Conservation (phyloP, 2,329 filamentous ascomycete species). For the Cytospora piceicola region DNA sequence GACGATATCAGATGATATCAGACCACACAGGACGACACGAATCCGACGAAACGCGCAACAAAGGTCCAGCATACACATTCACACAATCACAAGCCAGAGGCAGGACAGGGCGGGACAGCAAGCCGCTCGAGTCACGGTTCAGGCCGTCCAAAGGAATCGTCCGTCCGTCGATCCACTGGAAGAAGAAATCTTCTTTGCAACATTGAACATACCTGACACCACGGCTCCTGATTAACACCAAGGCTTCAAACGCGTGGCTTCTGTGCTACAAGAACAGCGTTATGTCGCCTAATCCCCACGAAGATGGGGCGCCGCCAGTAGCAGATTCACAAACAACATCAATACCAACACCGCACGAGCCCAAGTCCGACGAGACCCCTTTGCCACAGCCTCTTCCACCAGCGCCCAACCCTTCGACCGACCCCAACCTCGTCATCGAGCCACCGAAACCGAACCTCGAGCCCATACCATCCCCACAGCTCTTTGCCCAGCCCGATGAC, state of each 20-base stretch:
- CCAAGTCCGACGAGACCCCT: slow-evolving; percentile 31
- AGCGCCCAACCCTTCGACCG: slow-evolving; percentile 43
- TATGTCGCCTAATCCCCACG: slow-evolving; percentile 30
- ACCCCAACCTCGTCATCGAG: slow-evolving; percentile 40
- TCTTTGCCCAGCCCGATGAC: slow-evolving; percentile 56
- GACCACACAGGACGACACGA: slow-evolving; percentile 5
- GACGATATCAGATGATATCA: neutral
- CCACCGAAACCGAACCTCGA: slow-evolving; percentile 33
- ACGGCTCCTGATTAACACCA: neutral
- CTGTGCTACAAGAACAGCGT: neutral
- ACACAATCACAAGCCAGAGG: neutral
- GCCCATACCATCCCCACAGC: slow-evolving; percentile 36
- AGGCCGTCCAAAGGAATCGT: neutral
- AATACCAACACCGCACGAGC: slow-evolving; percentile 9
- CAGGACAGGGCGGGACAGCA: neutral
- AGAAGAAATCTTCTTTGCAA: slow-evolving; percentile 5
- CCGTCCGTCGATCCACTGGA: neutral
- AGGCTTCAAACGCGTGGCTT: neutral
- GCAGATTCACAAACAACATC: neutral
- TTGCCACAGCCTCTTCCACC: slow-evolving; percentile 43
- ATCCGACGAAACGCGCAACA: slow-evolving; percentile 7
- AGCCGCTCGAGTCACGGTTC: neutral
- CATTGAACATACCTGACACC: neutral
- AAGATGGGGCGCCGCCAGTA: slow-evolving; percentile 16
- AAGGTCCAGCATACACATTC: neutral